Conservation (phyloP, 2,329 filamentous ascomycete species). For the Rhexocercosporidium sp. region DNA sequence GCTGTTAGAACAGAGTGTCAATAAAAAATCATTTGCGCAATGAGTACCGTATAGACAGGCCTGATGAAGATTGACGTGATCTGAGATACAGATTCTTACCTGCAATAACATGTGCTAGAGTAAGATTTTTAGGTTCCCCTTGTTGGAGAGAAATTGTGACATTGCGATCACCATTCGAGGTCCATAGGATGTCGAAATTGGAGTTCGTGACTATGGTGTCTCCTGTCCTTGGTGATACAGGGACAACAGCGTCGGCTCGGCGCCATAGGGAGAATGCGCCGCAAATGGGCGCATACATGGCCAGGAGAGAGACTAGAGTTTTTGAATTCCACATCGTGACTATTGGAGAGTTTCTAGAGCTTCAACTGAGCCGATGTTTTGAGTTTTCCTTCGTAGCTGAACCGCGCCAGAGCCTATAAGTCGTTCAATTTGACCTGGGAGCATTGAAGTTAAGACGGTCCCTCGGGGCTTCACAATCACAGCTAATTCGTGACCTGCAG, state of each 20-base stretch:
- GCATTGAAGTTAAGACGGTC: background rate
- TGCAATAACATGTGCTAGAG: background rate
- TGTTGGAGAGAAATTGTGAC: slow-evolving; percentile 5
- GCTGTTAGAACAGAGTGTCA: background rate
- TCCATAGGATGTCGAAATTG: background rate
- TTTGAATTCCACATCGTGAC: background rate
- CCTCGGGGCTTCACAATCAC: background rate
- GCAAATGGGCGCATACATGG: background rate
- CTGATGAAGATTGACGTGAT: too few relatives aligned
- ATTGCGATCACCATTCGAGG: background rate
- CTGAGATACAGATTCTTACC: background rate
- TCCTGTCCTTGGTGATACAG: background rate
- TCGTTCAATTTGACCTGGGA: background rate
- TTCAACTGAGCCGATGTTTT: background rate
- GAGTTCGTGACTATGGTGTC: slow-evolving; percentile 1
- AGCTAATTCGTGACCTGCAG: background rate
- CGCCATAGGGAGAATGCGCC: background rate
- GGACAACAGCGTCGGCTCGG: background rate
- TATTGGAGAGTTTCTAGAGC: background rate
- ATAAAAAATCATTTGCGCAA: background rate
- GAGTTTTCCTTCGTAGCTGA: background rate
- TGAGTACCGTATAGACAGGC: background rate
- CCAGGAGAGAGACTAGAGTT: background rate
- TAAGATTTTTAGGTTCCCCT: background rate
- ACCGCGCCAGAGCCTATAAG: background rate